A percentile compares a stretch with the other conserved stretches of the same genome.
Conservation (phyloP, 2,329 filamentous ascomycete genomes). For the Hyphodiscus sp. region DNA sequence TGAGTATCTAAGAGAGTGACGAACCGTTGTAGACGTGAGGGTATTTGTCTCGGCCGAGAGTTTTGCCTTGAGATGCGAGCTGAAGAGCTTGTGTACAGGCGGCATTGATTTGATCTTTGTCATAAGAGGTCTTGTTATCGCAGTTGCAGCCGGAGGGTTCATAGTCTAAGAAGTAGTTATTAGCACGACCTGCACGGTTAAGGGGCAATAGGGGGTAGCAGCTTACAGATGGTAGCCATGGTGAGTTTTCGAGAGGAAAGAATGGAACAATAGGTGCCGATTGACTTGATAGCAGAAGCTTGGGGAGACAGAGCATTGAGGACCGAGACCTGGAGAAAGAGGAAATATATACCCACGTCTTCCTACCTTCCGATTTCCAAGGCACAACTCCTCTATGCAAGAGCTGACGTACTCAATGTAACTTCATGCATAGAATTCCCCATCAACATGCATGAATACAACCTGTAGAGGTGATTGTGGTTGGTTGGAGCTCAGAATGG, state of each 20-base stretch:
- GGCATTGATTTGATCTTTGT: slow-evolving; percentile 20
- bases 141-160: slow-evolving; percentile 20
- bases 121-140: slow-evolving; percentile 22
- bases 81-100: slow-evolving; percentile 22
- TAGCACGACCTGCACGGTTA: not conserved
- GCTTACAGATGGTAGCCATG: slow-evolving; percentile 9
- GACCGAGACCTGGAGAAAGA: not conserved
- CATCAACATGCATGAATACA: not conserved
- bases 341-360: not conserved
- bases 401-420: not conserved
- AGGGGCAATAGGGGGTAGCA: not conserved
- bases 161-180: slow-evolving; percentile 8
- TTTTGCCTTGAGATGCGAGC: slow-evolving; percentile 22
- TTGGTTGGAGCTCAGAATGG: not conserved
- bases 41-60: slow-evolving; percentile 25
- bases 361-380: not conserved
- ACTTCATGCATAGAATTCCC: not conserved
- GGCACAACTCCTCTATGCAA: not conserved
- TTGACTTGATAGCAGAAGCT: not conserved
- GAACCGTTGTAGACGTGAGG: slow-evolving; percentile 29
- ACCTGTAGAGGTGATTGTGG: not conserved
- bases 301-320: not conserved
- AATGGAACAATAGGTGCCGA: not conserved
- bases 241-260: not conserved
- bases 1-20: not conserved